Evolutionary conservation across 495 filamentous ascomycete genomes (phyloP).

Genomic region (Neurospora africana): DNA sequence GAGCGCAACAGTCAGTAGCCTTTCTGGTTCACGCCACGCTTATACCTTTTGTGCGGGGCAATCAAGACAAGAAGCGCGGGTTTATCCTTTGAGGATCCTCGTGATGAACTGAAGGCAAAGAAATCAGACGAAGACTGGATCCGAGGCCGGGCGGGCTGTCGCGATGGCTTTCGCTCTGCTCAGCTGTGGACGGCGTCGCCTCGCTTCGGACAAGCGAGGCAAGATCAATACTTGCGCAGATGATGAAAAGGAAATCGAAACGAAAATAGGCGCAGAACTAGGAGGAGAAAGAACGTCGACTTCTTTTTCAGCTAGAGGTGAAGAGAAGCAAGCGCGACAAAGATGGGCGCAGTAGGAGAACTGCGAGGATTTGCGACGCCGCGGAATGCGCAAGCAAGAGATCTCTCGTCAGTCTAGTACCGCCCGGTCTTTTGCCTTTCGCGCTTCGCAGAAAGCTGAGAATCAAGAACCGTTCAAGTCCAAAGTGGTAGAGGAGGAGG

Average conservation of each 20-base stretch:
- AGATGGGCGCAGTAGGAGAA: not conserved
- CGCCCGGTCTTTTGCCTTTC: not conserved
- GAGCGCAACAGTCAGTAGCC: not conserved
- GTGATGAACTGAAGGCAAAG: not conserved
- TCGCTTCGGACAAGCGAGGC: not conserved
- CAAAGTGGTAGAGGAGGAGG: not conserved
- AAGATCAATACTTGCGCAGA: not conserved
- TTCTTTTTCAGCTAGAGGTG: not conserved
- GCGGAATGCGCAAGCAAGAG: not conserved
- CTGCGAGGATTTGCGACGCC: not conserved
- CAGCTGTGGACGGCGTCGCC: not conserved
- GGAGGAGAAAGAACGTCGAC: not conserved
- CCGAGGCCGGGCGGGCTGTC: not conserved
- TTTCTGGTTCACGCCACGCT: not conserved
- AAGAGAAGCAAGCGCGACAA: not conserved
- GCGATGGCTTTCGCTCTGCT: not conserved
- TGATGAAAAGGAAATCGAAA: not conserved
- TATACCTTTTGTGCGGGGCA: not conserved
- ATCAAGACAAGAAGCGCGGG: not conserved
- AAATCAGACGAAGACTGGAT: not conserved
- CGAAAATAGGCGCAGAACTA: not conserved
- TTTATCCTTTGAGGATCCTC: not conserved
- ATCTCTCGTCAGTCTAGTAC: not conserved
- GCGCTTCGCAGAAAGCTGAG: not conserved
- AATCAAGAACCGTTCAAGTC: not conserved